phyloP scores from a whole-genome alignment of 2,329 filamentous ascomycete genomes.

The Fusarium graminum region DNA sequence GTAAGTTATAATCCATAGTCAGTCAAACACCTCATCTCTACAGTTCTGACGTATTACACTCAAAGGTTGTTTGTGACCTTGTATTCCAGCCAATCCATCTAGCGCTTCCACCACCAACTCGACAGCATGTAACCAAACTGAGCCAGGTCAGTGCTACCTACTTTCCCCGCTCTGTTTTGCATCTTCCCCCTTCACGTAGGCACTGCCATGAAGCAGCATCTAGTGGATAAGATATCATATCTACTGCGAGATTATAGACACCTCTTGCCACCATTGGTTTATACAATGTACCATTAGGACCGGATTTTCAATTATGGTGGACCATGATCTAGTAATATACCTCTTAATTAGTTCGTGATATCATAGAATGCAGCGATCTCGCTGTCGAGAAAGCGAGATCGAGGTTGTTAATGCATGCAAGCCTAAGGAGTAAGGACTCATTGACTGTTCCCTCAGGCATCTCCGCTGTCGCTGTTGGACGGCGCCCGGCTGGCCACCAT shows the following conservation, averaged over 20 bases:
- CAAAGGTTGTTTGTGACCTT: not conserved
- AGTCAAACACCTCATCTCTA: too few species aligned
- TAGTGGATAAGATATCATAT: not conserved
- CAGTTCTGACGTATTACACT: not conserved
- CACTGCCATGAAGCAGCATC: conserved; percentile 1
- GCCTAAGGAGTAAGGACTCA: conserved; percentile 16
- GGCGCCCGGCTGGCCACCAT: conserved; percentile 11
- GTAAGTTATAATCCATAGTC: too few species aligned
- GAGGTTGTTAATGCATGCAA: conserved; percentile 10
- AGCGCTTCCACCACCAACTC: conserved; percentile 21
- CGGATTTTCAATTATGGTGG: too few species aligned
- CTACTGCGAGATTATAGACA: conserved; percentile 7
- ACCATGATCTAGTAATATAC: too few species aligned
- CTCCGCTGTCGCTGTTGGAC: conserved; percentile 16
- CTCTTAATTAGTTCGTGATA: too few species aligned
- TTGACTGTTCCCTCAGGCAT: conserved; percentile 22
- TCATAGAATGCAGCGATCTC: conserved; percentile 1
- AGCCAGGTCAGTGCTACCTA: conserved; percentile 37
- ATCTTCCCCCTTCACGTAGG: not conserved
- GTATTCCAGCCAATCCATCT: conserved; percentile 19
- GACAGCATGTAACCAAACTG: conserved; percentile 14
- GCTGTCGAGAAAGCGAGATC: not conserved
- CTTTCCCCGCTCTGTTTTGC: conserved; percentile 45
- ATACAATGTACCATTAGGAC: too few species aligned
- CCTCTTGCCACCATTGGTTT: not conserved